Percentiles rank a stretch among this genome's conserved stretches.
Evolutionary conservation across 176 grass and related monocot species (phyloP).

Genomic region (Bonia amplexicaulis): DNA sequence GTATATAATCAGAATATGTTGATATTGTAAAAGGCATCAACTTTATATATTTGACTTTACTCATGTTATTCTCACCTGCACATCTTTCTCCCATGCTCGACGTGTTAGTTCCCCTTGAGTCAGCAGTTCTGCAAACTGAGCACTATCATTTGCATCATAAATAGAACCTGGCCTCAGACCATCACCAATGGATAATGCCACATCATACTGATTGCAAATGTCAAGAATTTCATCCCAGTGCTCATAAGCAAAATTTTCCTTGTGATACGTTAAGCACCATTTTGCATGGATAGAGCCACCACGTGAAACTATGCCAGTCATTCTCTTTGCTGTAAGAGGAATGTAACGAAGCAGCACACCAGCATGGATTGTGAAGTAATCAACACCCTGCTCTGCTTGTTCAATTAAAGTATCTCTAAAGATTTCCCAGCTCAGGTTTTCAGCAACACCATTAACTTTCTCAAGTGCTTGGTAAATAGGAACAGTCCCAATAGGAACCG

Average conservation of each 20-base stretch:
- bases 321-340: slow-evolving; percentile 92
- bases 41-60: not conserved
- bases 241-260: slow-evolving; percentile 99
- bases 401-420: slow-evolving; percentile 92
- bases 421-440: slow-evolving; percentile 87
- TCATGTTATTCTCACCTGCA: slow-evolving; percentile 60
- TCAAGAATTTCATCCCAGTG: slow-evolving; percentile 99
- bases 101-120: slow-evolving; percentile 95
- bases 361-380: slow-evolving; percentile 98
- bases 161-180: slow-evolving; percentile 92
- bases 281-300: slow-evolving; percentile 98
- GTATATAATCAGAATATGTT: not conserved
- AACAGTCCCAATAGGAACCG: slow-evolving; percentile 89
- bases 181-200: slow-evolving; percentile 90
- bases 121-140: slow-evolving; percentile 92
- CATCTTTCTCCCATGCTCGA: slow-evolving; percentile 97
- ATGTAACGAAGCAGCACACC: slow-evolving; percentile 92
- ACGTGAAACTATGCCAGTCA: slow-evolving; percentile 98
- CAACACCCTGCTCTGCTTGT: slow-evolving; percentile 97
- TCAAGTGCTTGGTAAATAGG: slow-evolving; percentile 98
- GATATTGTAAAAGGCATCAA: not conserved
- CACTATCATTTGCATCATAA: slow-evolving; percentile 98
- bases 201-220: slow-evolving; percentile 97
- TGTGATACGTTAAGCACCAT: slow-evolving; percentile 94
- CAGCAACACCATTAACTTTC: slow-evolving; percentile 95